phyloP scores from a whole-genome alignment of 257 asterid genomes.

The Plectranthus barbatus region DNA sequence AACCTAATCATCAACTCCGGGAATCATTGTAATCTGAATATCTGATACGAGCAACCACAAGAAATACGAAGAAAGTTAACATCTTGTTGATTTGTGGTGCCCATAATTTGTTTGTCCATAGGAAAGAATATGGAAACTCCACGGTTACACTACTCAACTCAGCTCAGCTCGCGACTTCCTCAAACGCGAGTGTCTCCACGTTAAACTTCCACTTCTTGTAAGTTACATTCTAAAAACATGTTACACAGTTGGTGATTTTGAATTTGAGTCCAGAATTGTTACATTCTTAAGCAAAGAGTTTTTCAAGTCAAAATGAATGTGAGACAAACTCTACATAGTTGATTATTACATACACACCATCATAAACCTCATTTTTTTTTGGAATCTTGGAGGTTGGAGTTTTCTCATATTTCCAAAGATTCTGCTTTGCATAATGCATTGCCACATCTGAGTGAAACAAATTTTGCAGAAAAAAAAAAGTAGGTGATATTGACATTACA shows the following conservation, averaged over 20 bases:
- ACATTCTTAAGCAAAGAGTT: not conserved
- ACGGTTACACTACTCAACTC: no score
- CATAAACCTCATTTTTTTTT: not conserved
- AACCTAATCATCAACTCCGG: no score
- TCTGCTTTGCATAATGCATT: no score
- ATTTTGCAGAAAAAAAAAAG: no score
- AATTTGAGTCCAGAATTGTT: not conserved
- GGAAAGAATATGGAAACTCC: no score
- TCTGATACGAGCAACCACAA: not conserved
- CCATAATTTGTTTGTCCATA: no score
- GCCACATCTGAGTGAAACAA: no score
- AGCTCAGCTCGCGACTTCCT: not conserved
- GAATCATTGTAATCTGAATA: no score
- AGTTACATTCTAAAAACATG: not conserved
- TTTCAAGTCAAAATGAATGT: not conserved
- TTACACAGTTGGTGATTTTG: not conserved
- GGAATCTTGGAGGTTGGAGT: not conserved
- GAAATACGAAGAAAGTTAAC: conserved; percentile 29
- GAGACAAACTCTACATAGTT: not conserved
- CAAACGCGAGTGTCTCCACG: not conserved
- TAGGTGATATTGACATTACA: no score
- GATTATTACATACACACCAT: not conserved
- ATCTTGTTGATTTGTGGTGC: conserved; percentile 34
- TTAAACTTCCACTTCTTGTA: not conserved
- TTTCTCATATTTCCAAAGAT: not conserved